These are phyloP conservation scores for Pichia manshurica DNA, from an alignment of 805 yeast genomes.

Conservation along the genomic window DNA sequence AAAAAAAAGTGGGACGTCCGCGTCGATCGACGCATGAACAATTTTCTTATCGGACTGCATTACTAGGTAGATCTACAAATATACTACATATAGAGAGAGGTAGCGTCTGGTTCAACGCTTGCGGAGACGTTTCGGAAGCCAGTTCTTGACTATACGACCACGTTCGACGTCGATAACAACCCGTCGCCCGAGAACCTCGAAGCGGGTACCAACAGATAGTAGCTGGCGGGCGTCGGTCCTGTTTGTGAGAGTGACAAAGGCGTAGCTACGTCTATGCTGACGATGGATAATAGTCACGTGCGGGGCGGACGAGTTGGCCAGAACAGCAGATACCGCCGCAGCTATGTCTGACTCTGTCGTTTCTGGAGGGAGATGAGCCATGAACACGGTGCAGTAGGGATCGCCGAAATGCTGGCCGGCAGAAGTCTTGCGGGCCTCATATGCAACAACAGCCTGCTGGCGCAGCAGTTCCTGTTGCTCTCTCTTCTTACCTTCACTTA, in stretches of 20 bases:
- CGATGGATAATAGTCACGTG: background rate
- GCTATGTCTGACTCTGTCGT: conserved; percentile 60
- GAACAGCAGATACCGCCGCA: conserved; percentile 55
- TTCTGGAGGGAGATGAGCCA: conserved; percentile 63
- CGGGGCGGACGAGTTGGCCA: too few species aligned
- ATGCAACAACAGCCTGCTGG: conserved; percentile 2
- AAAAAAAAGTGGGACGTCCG: background rate
- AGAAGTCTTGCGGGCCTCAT: background rate
- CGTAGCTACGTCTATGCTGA: background rate
- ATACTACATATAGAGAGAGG: too few species aligned
- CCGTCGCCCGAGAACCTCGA: conserved; percentile 43
- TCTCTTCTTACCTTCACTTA: too few species aligned
- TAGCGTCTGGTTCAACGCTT: conserved; percentile 42
- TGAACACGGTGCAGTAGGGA: conserved; percentile 73
- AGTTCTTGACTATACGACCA: conserved; percentile 56
- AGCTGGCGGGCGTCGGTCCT: conserved; percentile 30
- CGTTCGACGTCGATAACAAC: conserved; percentile 70
- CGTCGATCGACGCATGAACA: background rate
- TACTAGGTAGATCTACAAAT: too few species aligned
- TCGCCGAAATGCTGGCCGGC: conserved; percentile 39
- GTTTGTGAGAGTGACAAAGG: background rate
- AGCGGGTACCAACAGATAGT: background rate
- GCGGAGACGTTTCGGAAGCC: conserved; percentile 74
- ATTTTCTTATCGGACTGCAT: too few species aligned
- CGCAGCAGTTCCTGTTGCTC: background rate